Evolutionary conservation across 495 filamentous ascomycete genomes (phyloP), one percentile per base, ranked within the genome.

Genomic region (Apodospora peruviana): DNA sequence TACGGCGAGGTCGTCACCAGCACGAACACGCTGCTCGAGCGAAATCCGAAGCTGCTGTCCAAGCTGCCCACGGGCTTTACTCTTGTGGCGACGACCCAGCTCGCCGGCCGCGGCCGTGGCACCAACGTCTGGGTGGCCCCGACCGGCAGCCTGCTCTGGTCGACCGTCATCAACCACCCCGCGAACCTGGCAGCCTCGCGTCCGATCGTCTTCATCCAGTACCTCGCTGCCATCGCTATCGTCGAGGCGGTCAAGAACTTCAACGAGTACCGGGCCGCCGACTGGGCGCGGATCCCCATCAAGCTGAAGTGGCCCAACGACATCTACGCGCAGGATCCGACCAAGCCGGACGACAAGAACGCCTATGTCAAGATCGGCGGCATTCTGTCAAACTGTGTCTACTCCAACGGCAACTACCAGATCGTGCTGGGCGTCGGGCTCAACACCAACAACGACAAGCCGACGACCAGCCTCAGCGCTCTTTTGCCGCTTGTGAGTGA

Each of bases 241-340:
- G 85, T 95, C 8, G 81, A 88, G 47, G 93, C 88, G 0, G 82
- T 97, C 57, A 83, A 88, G 54, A 75, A 73, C 21, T 98, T 96
- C 60, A 90, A 85, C 40, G 44, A 42, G 8, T 65, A 63, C 16
- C 96, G 94, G 62, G 72, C 77, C 40, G 44, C 43, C 9, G 66
- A 63, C 16, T 97, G 94, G 62, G 72, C 77, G 29, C 68, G 78
- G 1, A 52, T 96, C 24, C 88, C 87, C 8, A 80, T 97, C 32
- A 89, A 88, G 63, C 61, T 98, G 27, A 98, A 98, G 67, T 98
- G 93, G 93, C 93, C 93, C 7, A 98, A 98, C 53, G 93, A 98
- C 62, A 87, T 98, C 51, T 96, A 91, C 62, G 90, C 88, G 0
- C 72, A 78, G 10, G 87, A 90, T 58, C 90, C 89, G 2, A 68